Conservation (phyloP, 768 basidiomycete species). For the Suillus hirtellus region DNA sequence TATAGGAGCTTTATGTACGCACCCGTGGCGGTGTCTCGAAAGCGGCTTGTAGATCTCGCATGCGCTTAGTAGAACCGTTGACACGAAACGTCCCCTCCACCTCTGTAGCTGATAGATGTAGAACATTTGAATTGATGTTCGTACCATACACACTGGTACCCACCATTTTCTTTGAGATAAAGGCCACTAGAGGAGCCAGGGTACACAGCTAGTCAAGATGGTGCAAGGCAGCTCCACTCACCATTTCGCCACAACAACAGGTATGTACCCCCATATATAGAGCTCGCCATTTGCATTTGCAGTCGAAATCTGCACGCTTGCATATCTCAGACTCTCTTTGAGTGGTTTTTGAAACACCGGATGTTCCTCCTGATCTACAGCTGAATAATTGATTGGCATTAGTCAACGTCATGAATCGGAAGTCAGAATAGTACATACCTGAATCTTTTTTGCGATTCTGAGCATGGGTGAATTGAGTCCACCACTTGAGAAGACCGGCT, state of each 20-base stretch:
- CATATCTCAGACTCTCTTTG: conserved; percentile 79
- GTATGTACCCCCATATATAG: conserved; percentile 93
- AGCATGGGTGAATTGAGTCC: conserved; percentile 70
- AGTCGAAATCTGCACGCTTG: conserved; percentile 92
- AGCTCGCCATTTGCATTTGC: conserved; percentile 79
- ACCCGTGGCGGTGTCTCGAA: conserved; percentile 92
- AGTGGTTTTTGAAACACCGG: conserved; percentile 86
- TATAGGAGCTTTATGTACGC: conserved; percentile 20
- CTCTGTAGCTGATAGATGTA: conserved; percentile 65
- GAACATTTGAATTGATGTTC: conserved; percentile 4
- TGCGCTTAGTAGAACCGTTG: conserved; percentile 92
- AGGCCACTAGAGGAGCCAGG: conserved; percentile 58
- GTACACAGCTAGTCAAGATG: conserved; percentile 11
- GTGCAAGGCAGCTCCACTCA: conserved; percentile 37
- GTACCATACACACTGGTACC: conserved; percentile 17
- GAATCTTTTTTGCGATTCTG: conserved; percentile 62
- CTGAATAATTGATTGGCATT: conserved; percentile 15
- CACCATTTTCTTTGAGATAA: conserved; percentile 93
- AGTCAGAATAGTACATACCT: conserved; percentile 30
- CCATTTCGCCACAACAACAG: conserved; percentile 98
- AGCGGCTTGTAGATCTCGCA: conserved; percentile 89
- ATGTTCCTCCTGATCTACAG: conserved; percentile 37
- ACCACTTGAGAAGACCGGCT: conserved; percentile 77
- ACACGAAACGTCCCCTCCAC: conserved; percentile 93
- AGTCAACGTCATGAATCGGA: conserved; percentile 5